phyloP scores from a whole-genome alignment of 306 rosid genomes.

The Cicer chorassanicum region DNA sequence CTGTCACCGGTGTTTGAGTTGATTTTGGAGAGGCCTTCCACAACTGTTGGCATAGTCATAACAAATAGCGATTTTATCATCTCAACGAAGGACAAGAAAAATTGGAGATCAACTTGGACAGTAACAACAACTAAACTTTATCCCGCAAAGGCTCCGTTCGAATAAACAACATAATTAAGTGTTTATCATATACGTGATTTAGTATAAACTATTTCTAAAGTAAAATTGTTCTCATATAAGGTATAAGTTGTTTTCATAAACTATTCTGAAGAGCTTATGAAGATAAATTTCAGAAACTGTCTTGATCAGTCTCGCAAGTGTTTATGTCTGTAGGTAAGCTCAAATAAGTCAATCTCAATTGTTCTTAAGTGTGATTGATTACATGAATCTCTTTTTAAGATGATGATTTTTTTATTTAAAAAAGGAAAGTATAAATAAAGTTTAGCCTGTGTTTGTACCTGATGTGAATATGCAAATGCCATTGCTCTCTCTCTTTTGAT shows the following conservation, averaged over 20 bases:
- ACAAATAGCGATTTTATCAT: not conserved
- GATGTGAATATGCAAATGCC: slow-evolving; percentile 97
- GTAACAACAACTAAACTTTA: too few species aligned
- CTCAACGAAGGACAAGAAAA: slow-evolving; percentile 12
- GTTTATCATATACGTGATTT: not conserved
- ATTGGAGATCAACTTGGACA: not conserved
- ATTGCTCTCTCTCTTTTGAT: slow-evolving; percentile 92
- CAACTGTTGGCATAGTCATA: slow-evolving; percentile 56
- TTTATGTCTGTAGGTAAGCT: too few species aligned
- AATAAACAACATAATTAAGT: not conserved
- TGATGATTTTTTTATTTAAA: not conserved
- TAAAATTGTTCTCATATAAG: too few species aligned
- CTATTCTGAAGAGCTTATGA: too few species aligned
- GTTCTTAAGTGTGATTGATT: too few species aligned
- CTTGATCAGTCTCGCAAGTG: too few species aligned
- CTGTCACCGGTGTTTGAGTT: slow-evolving; percentile 61
- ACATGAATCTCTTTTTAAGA: not conserved
- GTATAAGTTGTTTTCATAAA: too few species aligned
- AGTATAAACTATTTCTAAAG: too few species aligned
- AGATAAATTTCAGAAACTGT: too few species aligned
- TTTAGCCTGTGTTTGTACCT: slow-evolving; percentile 56
- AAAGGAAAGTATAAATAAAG: slow-evolving; percentile 4
- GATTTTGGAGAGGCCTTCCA: slow-evolving; percentile 86
- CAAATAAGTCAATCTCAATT: too few species aligned
- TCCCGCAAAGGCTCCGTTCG: too few species aligned